A percentile compares a stretch with the other conserved stretches of the same genome.
Evolutionary conservation across 2,329 filamentous ascomycete genomes (phyloP).

Genomic region (Furcasterigmium sp.): DNA sequence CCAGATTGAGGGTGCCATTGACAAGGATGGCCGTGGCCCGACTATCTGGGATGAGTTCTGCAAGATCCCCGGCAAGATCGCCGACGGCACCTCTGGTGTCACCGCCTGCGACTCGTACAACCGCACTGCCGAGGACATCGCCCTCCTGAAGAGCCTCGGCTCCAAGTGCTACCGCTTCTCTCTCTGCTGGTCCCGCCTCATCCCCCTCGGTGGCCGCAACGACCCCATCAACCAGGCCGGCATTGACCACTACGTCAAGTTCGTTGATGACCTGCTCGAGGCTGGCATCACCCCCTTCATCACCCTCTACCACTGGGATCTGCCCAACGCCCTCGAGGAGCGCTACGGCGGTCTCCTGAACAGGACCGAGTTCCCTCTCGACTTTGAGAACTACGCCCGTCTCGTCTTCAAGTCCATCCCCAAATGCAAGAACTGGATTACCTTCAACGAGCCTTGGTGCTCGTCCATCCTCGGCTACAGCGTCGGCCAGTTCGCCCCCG

Average conservation of each 20-base stretch:
- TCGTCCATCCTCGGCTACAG: slow-evolving; percentile 76
- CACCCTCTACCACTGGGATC: slow-evolving; percentile 85
- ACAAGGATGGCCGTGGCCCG: slow-evolving; percentile 72
- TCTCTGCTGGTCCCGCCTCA: slow-evolving; percentile 78
- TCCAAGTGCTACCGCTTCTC: slow-evolving; percentile 79
- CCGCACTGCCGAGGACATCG: slow-evolving; percentile 70
- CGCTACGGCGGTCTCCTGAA: slow-evolving; percentile 79
- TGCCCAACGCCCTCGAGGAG: slow-evolving; percentile 72
- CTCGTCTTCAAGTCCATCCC: slow-evolving; percentile 69
- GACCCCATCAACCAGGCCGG: slow-evolving; percentile 78
- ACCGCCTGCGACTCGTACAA: slow-evolving; percentile 86
- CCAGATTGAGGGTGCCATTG: slow-evolving; percentile 75
- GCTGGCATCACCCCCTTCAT: slow-evolving; percentile 76
- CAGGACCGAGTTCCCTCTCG: slow-evolving; percentile 74
- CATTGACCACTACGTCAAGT: slow-evolving; percentile 70
- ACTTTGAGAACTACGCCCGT: slow-evolving; percentile 75
- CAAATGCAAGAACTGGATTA: slow-evolving; percentile 83
- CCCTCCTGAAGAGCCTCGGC: slow-evolving; percentile 67
- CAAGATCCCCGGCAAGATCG: slow-evolving; percentile 74
- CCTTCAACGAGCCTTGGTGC: slow-evolving; percentile 88
- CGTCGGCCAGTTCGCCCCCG: slow-evolving; percentile 73
- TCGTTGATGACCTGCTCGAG: slow-evolving; percentile 71
- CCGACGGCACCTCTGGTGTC: slow-evolving; percentile 67
- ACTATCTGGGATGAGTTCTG: slow-evolving; percentile 93
- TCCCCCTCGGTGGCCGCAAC: slow-evolving; percentile 76